Base-by-base conservation (phyloP, 1,284 basidiomycete species). In the Fereydounia khargensis region DNA sequence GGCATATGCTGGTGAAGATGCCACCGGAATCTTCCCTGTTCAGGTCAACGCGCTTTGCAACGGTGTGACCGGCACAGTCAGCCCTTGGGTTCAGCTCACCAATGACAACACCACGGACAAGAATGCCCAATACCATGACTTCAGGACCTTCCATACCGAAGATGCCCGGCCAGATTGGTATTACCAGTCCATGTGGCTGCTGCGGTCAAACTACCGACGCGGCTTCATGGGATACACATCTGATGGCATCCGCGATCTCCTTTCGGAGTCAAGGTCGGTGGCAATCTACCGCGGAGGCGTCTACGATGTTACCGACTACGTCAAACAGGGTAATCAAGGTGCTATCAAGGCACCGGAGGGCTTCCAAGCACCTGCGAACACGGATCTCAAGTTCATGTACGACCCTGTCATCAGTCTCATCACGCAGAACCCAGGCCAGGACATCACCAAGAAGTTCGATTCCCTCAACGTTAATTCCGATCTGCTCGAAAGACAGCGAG, bases 141-240 rank as follows among this genome's bases (percentile, higher is more conserved):
- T 98, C 84, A 86, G 91, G 31, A 63, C 67, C 28, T 68, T 59
- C 65, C 59, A 58, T 68, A 88, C 86, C 21, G 87, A 86, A 52
- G 92, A 98, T 73, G 86, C 86, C 0, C 85, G 92, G 18, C 91
- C 91, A 0, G 94, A 98, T 76, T 99, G 94, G 95, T 98, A 98
- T 78, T 91, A 87, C 63, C 88, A 98, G 79, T 82, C 81, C 59
- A 79, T 79, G 78, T 77, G 77, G 61, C 76, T 76, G 50, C 62
- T 99, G 84, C 87, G 91, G 5, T 92, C 86, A 80, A 87, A 84
- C 48, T 86, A 85, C 67, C 86, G 91, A 40, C 82, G 86, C 36
- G 92, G 94, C 0, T 97, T 94, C 77, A 77, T 95, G 62, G 95
- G 91, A 1, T 89, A 85, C 74, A 91, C 89, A 0, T 83, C 84